Evolutionary conservation across 2,329 filamentous ascomycete species (phyloP).

Genomic region (Talaromyces sp.): DNA sequence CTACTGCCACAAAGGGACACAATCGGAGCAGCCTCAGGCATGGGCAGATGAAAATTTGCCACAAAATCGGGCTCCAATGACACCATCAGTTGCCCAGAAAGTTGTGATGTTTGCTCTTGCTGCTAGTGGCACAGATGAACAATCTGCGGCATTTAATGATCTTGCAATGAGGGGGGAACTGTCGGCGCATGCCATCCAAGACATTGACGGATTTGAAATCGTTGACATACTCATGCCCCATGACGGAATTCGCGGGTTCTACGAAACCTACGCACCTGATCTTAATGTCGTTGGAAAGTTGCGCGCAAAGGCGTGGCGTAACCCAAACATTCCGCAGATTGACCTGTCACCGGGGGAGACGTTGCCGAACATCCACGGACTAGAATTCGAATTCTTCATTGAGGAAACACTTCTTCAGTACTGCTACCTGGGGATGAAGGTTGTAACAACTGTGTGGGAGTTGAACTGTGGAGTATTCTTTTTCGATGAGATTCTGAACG

Average conservation of each 20-base stretch:
- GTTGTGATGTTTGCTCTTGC: conserved; percentile 52
- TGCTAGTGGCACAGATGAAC: conserved; percentile 42
- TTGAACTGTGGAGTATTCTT: conserved; percentile 61
- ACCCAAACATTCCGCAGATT: conserved; percentile 39
- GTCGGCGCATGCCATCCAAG: conserved; percentile 42
- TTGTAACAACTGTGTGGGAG: conserved; percentile 55
- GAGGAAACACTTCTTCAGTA: conserved; percentile 59
- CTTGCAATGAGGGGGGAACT: conserved; percentile 35
- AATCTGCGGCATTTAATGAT: conserved; percentile 37
- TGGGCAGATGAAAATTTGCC: conserved; percentile 38
- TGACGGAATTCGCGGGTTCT: conserved; percentile 47
- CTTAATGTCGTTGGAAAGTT: conserved; percentile 54
- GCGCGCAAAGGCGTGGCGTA: conserved; percentile 49
- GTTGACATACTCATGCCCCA: conserved; percentile 48
- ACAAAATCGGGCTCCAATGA: conserved; percentile 36
- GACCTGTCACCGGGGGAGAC: conserved; percentile 37
- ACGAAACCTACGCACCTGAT: conserved; percentile 40
- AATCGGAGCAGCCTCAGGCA: conserved; percentile 9
- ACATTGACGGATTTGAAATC: conserved; percentile 61
- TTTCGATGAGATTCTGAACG: conserved; percentile 56
- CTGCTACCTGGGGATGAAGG: conserved; percentile 63
- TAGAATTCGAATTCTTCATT: conserved; percentile 59
- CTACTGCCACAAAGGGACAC: conserved; percentile 41
- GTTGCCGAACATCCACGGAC: conserved; percentile 19
- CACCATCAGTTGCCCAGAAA: conserved; percentile 45